Percentiles rank a stretch among this genome's conserved stretches.
phyloP scores from a whole-genome alignment of 768 basidiomycete genomes.

The Neoboletus magnificus region DNA sequence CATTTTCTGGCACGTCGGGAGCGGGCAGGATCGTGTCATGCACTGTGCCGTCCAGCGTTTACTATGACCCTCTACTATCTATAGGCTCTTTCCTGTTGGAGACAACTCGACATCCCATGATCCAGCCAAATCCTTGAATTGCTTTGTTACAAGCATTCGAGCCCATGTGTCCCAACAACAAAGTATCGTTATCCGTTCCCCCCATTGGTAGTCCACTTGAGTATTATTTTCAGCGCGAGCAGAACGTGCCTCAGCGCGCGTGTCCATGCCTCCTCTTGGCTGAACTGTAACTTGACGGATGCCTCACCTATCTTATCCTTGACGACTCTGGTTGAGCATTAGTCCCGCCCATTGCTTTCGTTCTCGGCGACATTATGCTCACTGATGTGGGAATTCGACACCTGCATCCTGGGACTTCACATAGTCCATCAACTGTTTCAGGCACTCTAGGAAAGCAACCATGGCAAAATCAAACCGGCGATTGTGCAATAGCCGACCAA shows the following conservation, averaged over 20 bases:
- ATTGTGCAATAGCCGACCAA: conserved; percentile 88
- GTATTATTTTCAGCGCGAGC: conserved; percentile 80
- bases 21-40: background rate
- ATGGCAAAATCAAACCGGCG: conserved; percentile 94
- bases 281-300: conserved; percentile 91
- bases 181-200: conserved; percentile 42
- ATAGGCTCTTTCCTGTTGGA: background rate
- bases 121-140: background rate
- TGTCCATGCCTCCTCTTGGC: conserved; percentile 95
- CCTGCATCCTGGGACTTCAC: conserved; percentile 68
- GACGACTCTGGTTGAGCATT: conserved; percentile 52
- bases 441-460: conserved; percentile 93
- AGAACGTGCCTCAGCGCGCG: conserved; percentile 88
- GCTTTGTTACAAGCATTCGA: background rate
- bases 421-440: conserved; percentile 88
- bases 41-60: background rate
- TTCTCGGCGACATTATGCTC: conserved; percentile 33
- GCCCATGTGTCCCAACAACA: background rate
- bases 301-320: conserved; percentile 97
- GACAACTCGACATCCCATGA: background rate
- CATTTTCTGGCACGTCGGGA: background rate
- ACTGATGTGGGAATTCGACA: conserved; percentile 87
- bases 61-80: background rate
- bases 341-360: background rate
- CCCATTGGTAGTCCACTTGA: conserved; percentile 84